Conservation (phyloP, 768 basidiomycete genomes). For the Tephrocybe sp. region DNA sequence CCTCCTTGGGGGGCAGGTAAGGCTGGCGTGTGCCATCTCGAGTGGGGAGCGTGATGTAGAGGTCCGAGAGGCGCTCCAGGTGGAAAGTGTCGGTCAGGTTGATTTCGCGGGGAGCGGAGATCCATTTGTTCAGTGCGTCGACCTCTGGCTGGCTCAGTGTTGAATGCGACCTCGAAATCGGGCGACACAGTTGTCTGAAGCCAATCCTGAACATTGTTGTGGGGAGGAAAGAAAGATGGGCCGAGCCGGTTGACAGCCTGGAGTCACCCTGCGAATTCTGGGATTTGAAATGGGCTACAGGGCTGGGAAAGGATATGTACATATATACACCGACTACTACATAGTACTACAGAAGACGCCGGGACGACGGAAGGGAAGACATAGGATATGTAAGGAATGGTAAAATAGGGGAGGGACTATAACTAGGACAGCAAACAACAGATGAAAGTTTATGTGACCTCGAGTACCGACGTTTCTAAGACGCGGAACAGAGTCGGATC, state of each 20-base stretch:
- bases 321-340: slow-evolving; percentile 1
- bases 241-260: background rate
- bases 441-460: slow-evolving; percentile 46
- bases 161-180: slow-evolving; percentile 12
- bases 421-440: background rate
- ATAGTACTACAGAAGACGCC: slow-evolving; percentile 15
- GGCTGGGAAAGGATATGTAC: slow-evolving; percentile 1
- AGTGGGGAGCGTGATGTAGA: slow-evolving; percentile 72
- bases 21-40: slow-evolving; percentile 55
- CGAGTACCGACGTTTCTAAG: slow-evolving; percentile 76
- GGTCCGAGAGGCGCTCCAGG: slow-evolving; percentile 58
- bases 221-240: background rate
- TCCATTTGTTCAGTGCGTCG: slow-evolving; percentile 54
- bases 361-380: slow-evolving; percentile 2
- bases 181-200: slow-evolving; percentile 9
- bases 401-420: slow-evolving; percentile 4
- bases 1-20: slow-evolving; percentile 40
- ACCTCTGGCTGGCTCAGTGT: slow-evolving; percentile 13
- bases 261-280: too few species aligned
- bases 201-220: slow-evolving; percentile 16
- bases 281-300: slow-evolving; percentile 3
- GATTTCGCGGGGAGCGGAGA: slow-evolving; percentile 45
- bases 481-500: slow-evolving; percentile 74
- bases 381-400: slow-evolving; percentile 10
- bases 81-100: slow-evolving; percentile 49